Evolutionary conservation across 1,284 basidiomycete species (phyloP).

Genomic region (Veloporphyrellus conicus): DNA sequence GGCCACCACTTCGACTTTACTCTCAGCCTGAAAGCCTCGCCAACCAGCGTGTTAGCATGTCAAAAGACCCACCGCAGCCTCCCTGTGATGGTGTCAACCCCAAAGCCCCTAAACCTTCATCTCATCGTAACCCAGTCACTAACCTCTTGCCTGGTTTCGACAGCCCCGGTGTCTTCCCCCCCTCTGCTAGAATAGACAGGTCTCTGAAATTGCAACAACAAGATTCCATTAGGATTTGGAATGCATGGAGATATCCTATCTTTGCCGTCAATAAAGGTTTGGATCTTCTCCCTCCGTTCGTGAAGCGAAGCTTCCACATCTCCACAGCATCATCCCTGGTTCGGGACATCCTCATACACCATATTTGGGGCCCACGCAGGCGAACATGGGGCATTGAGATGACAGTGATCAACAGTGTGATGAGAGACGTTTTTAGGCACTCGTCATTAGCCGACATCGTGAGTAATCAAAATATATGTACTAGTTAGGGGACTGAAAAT

Average conservation of each 20-base stretch:
- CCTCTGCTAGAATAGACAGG: slow-evolving; percentile 65
- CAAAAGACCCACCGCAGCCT: slow-evolving; percentile 23
- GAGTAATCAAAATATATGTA: slow-evolving; percentile 25
- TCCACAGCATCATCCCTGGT: slow-evolving; percentile 62
- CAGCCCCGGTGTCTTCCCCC: slow-evolving; percentile 60
- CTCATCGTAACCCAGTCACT: slow-evolving; percentile 21
- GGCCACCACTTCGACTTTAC: neutral
- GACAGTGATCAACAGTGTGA: slow-evolving; percentile 78
- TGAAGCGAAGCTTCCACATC: neutral
- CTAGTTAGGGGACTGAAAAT: slow-evolving; percentile 10
- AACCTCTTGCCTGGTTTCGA: slow-evolving; percentile 55
- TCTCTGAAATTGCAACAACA: slow-evolving; percentile 54
- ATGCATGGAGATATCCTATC: slow-evolving; percentile 64
- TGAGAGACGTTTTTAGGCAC: slow-evolving; percentile 82
- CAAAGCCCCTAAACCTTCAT: slow-evolving; percentile 14
- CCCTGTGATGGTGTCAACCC: slow-evolving; percentile 14
- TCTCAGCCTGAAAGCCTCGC: neutral
- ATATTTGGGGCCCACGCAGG: slow-evolving; percentile 75
- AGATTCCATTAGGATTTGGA: slow-evolving; percentile 55
- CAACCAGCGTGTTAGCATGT: slow-evolving; percentile 15
- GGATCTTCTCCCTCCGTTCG: slow-evolving; percentile 11
- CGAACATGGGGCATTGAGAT: slow-evolving; percentile 88
- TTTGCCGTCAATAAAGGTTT: slow-evolving; percentile 65
- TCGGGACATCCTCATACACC: slow-evolving; percentile 65
- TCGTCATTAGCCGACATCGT: slow-evolving; percentile 85